Percentiles rank a stretch among this genome's conserved stretches.
Conservation (phyloP, 1,139 yeast genomes). For the Diutina neorugosa region DNA sequence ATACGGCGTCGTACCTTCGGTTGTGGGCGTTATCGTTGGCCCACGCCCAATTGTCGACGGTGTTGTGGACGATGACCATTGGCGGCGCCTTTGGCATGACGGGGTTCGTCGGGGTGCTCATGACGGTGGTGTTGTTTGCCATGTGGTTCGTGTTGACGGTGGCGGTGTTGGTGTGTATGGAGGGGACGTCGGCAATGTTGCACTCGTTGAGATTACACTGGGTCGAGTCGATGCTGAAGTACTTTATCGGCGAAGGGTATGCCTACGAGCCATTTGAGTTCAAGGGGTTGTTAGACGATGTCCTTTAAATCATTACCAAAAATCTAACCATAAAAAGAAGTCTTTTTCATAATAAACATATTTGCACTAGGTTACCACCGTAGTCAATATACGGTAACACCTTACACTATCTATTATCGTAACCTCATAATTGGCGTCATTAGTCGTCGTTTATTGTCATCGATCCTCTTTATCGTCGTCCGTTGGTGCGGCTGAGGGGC, state of each 20-base stretch:
- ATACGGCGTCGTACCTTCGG: constrained; percentile 93
- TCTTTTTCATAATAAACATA: background rate
- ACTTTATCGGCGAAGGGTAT: constrained; percentile 2
- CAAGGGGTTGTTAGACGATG: constrained; percentile 2
- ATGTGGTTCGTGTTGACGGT: constrained; percentile 3
- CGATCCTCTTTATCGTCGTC: too few species aligned
- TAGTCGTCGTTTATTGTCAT: too few species aligned
- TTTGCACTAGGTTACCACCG: too few species aligned
- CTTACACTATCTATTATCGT: too few species aligned
- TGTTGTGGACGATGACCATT: background rate
- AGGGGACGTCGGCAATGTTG: constrained; percentile 3
- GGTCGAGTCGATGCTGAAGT: constrained; percentile 4
- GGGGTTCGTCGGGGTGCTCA: background rate
- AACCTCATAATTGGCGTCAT: too few species aligned
- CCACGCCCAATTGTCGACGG: constrained; percentile 3
- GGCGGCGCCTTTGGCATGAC: constrained; percentile 3
- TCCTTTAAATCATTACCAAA: background rate
- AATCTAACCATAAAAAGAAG: background rate
- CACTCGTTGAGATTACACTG: constrained; percentile 3
- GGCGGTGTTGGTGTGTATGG: constrained; percentile 3
- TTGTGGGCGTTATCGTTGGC: constrained; percentile 15
- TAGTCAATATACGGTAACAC: too few species aligned
- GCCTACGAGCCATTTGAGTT: constrained; percentile 3
- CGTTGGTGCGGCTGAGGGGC: background rate
- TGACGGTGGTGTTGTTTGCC: constrained; percentile 4